Conservation (phyloP, 176 grass and related monocot genomes). For the Carex myosuroides region DNA sequence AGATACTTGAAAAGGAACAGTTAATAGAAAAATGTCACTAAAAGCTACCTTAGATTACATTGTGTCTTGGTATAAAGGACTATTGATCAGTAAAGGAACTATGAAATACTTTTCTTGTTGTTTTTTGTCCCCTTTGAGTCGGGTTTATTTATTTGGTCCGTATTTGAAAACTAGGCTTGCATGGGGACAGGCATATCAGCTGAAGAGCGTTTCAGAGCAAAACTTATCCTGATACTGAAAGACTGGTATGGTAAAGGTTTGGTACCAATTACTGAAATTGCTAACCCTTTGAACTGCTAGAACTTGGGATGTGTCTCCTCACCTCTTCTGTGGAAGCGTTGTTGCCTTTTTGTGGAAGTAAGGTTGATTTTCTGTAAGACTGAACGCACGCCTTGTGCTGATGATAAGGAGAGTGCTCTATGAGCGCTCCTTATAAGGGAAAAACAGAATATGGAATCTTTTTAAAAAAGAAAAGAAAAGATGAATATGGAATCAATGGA, state of each 20-base stretch:
- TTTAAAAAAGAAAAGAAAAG: conserved; percentile 4
- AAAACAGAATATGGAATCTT: conserved; percentile 72
- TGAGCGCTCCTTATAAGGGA: conserved; percentile 69
- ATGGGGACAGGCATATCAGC: neutral
- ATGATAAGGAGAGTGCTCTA: conserved; percentile 50
- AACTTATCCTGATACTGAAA: neutral
- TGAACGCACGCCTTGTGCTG: conserved; percentile 40
- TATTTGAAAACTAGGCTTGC: neutral
- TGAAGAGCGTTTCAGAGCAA: neutral
- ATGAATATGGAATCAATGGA: conserved; percentile 38
- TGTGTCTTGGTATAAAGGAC: neutral
- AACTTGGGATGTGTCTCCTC: neutral
- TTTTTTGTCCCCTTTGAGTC: neutral
- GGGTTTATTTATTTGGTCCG: neutral
- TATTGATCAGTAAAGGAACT: neutral
- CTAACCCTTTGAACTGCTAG: neutral
- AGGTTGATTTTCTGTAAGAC: neutral
- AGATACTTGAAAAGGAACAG: neutral
- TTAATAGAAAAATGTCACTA: neutral
- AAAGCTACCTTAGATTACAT: neutral
- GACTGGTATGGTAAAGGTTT: neutral
- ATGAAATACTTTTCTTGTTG: neutral
- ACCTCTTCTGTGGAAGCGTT: neutral
- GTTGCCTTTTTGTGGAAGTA: conserved; percentile 10
- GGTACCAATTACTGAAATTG: neutral